phyloP scores from a whole-genome alignment of 306 rosid species.

The Lithocarpus polystachyus region DNA sequence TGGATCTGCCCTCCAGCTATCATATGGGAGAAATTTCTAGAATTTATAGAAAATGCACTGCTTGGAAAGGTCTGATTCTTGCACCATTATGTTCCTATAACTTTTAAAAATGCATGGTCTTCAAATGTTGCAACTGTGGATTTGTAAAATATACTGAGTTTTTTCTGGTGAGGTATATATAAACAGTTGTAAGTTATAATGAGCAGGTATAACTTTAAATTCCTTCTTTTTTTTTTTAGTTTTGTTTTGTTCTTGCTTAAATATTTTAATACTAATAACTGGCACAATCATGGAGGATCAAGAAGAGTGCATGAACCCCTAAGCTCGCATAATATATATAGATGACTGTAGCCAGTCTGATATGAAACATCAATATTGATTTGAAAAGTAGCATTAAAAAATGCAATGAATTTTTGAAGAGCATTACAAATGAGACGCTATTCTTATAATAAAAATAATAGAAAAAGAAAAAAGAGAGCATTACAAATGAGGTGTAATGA shows the following conservation, averaged over 20 bases:
- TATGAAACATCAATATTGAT: not conserved
- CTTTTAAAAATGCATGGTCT: not conserved
- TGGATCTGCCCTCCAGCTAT: slow-evolving; percentile 48
- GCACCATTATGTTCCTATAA: slow-evolving; percentile 2
- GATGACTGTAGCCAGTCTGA: not conserved
- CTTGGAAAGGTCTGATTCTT: slow-evolving; percentile 66
- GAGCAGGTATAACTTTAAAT: not conserved
- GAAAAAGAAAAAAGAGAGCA: not conserved
- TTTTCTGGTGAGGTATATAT: not conserved
- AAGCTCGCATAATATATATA: not conserved
- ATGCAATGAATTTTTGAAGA: not conserved
- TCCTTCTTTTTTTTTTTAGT: not conserved
- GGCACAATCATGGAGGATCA: not conserved
- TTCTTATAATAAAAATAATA: too few species aligned
- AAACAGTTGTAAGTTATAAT: not conserved
- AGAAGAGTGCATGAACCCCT: not conserved
- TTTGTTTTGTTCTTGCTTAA: not conserved
- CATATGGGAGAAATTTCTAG: slow-evolving; percentile 58
- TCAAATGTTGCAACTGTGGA: not conserved
- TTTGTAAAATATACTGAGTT: not conserved
- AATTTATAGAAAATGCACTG: slow-evolving; percentile 67
- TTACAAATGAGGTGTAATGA: not conserved
- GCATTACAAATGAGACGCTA: not conserved
- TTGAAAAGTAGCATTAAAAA: not conserved
- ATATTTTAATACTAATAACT: not conserved